These are phyloP conservation scores for Cyberlindnera mrakii DNA, from an alignment of 805 yeast genomes.

Conservation along the genomic window DNA sequence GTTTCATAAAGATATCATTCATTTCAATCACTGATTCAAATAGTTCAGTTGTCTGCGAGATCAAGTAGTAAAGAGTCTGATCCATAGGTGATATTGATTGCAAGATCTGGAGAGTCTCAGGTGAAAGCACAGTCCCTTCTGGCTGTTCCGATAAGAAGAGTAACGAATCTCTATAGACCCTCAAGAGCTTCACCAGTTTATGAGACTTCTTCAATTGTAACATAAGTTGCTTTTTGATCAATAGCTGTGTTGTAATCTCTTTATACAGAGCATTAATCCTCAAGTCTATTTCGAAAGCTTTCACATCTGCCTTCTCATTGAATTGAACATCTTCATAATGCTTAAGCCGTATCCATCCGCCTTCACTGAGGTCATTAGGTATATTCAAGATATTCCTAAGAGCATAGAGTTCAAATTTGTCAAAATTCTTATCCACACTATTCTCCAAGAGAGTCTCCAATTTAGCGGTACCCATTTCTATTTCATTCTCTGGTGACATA, in stretches of 20 bases:
- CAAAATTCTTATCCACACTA: conserved; percentile 76
- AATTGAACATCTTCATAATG: conserved; percentile 56
- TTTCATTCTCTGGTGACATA: conserved; percentile 39
- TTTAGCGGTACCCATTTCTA: conserved; percentile 73
- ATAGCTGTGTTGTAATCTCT: conserved; percentile 38
- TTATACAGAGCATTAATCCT: conserved; percentile 29
- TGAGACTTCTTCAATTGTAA: conserved; percentile 34
- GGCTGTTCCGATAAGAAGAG: conserved; percentile 20
- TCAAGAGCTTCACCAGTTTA: conserved; percentile 29
- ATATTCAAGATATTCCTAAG: conserved; percentile 69
- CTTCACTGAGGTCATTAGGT: conserved; percentile 40
- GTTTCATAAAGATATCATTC: conserved; percentile 4
- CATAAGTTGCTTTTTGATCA: conserved; percentile 35
- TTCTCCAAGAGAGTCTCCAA: conserved; percentile 71
- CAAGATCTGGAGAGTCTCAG: conserved; percentile 18
- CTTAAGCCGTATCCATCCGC: conserved; percentile 62
- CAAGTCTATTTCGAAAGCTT: conserved; percentile 24
- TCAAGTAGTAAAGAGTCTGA: conserved; percentile 39
- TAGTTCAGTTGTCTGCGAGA: conserved; percentile 35
- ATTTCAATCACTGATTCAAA: conserved; percentile 10
- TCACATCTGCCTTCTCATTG: conserved; percentile 13
- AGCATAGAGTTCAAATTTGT: conserved; percentile 77
- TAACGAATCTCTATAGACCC: conserved; percentile 28
- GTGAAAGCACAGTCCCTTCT: conserved; percentile 6
- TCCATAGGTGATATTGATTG: conserved; percentile 38